Base-by-base conservation (phyloP, 2,329 filamentous ascomycete genomes). In the Aspergillus caelatus region DNA sequence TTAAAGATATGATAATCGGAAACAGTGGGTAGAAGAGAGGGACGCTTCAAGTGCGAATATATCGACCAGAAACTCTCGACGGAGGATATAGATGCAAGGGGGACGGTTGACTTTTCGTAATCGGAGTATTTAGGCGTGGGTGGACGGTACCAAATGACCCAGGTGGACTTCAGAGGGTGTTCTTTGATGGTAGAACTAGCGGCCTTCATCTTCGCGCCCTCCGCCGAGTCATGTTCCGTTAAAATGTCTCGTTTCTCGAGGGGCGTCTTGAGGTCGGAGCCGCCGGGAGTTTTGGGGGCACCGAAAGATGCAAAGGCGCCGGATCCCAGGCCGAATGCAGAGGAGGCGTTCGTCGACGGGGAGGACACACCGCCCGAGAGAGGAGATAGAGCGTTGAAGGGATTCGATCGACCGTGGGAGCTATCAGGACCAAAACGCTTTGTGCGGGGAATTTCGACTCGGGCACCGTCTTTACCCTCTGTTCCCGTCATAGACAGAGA, bases 1-100 rank as follows among this genome's bases (percentile, higher is more conserved):
- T 95, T 96, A 84, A 99, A 99, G 64, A 99, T 90, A 77, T 99
- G 95, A 76, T 97, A 99, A 80, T 99, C 95, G 28, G 94, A 97
- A 34, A 98, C 94, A 5, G 94, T 89, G 8, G 94, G 94, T 62
- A 99, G 84, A 39, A 86, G 83, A 41, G 94, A 98, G 2, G 96
- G 95, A 32, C 91, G 88, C 81, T 96, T 96, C 55, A 99, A 85
- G 78, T 98, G 93, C 60, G 87, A 84, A 76, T 97, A 98, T 43
- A 97, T 89, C 55, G 88, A 85, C 88, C 93, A 97, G 77, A 99
- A 98, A 64, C 95, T 91, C 80, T 98, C 93, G 57, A 88, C 93
- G 7, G 92, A 93, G 64, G 86, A 86, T 74, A 96, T 92, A 61
- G 87, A 86, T 71, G 92, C 94, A 74, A 98, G 88, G 45, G 93